Conservation (phyloP, 2,329 filamentous ascomycete species). For the Fusarium nematophilum region DNA sequence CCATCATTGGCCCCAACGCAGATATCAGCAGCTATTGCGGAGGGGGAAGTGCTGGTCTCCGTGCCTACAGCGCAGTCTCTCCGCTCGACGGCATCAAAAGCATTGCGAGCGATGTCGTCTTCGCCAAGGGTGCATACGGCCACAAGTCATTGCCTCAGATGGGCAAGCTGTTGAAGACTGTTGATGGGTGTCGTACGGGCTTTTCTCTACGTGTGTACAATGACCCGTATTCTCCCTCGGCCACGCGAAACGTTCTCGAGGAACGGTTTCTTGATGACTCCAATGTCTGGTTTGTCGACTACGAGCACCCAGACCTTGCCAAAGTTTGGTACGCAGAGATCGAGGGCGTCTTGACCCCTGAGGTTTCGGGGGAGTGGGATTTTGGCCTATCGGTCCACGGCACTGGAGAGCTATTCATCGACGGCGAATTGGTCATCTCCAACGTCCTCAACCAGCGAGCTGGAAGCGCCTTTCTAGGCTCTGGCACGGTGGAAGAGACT, state of each 20-base stretch:
- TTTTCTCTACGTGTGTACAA: slow-evolving; percentile 44
- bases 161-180: slow-evolving; percentile 35
- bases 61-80: slow-evolving; percentile 47
- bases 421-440: slow-evolving; percentile 46
- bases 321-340: slow-evolving; percentile 40
- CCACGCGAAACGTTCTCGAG: slow-evolving; percentile 26
- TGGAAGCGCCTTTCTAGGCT: slow-evolving; percentile 51
- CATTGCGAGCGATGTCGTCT: slow-evolving; percentile 32
- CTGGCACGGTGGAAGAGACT: slow-evolving; percentile 48
- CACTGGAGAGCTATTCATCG: slow-evolving; percentile 48
- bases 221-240: slow-evolving; percentile 9
- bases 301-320: slow-evolving; percentile 37
- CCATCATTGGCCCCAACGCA: slow-evolving; percentile 66
- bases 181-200: slow-evolving; percentile 32
- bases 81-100: slow-evolving; percentile 46
- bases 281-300: slow-evolving; percentile 43
- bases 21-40: slow-evolving; percentile 50
- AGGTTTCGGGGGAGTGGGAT: slow-evolving; percentile 42
- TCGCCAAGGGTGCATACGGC: slow-evolving; percentile 44
- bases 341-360: slow-evolving; percentile 38
- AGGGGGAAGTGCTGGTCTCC: slow-evolving; percentile 48
- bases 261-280: slow-evolving; percentile 38
- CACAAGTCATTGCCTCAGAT: slow-evolving; percentile 50
- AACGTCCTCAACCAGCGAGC: slow-evolving; percentile 44
- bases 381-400: slow-evolving; percentile 49